Percentiles rank a stretch among this genome's conserved stretches.
Conservation (phyloP, 345 rosid species). For the Mallotus nudiflorus region DNA sequence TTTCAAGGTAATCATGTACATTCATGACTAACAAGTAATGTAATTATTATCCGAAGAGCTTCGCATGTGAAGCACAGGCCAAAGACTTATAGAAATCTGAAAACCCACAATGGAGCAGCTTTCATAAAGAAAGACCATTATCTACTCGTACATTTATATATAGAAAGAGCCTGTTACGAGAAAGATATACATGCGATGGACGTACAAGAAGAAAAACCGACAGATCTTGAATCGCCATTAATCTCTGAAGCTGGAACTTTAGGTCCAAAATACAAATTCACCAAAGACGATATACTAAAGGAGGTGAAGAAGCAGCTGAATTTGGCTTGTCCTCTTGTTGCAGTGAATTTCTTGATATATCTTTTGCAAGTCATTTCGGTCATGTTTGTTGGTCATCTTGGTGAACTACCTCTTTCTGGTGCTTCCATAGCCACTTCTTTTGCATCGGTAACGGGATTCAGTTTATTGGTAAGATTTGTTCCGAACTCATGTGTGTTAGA, state of each 20-base stretch:
- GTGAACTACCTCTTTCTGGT: constrained; percentile 23
- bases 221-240: constrained; percentile 12
- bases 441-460: constrained; percentile 26
- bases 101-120: no score
- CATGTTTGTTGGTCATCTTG: constrained; percentile 29
- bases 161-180: no score
- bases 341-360: constrained; percentile 9
- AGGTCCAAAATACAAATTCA: constrained; percentile 28
- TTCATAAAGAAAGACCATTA: no score
- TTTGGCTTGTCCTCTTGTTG: constrained; percentile 18
- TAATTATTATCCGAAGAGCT: no score
- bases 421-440: constrained; percentile 31
- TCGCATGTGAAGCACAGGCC: no score
- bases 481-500: neutral
- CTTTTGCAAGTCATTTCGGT: constrained; percentile 23
- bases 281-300: constrained; percentile 9
- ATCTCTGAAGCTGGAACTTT: neutral
- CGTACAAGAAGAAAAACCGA: constrained; percentile 14
- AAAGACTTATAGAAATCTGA: no score
- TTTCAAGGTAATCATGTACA: no score
- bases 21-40: no score
- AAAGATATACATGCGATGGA: neutral
- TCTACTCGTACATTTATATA: no score
- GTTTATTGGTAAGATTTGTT: constrained; percentile 16
- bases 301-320: constrained; percentile 19